phyloP scores from a whole-genome alignment of 1,284 basidiomycete species.

The Trichosporon coremiiforme region DNA sequence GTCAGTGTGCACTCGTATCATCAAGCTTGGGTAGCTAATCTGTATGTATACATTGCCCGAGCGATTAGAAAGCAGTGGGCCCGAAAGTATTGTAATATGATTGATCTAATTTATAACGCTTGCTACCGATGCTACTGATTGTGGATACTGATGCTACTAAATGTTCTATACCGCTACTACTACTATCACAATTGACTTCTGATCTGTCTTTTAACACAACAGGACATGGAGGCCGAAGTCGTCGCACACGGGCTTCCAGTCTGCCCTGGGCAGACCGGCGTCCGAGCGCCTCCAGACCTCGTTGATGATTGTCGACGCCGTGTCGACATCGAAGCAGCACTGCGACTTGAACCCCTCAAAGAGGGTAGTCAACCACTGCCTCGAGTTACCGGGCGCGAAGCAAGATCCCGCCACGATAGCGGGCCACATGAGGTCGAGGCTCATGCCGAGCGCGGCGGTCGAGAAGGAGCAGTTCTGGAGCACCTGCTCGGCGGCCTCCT shows the following conservation, averaged over 20 bases:
- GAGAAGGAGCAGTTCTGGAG: slow-evolving; percentile 51
- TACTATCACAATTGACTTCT: not conserved
- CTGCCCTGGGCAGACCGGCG: slow-evolving; percentile 37
- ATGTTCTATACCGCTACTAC: not conserved
- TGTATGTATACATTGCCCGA: slow-evolving; percentile 16
- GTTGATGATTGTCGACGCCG: slow-evolving; percentile 59
- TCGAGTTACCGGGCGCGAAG: slow-evolving; percentile 54
- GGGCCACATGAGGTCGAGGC: slow-evolving; percentile 58
- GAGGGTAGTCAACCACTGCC: slow-evolving; percentile 57
- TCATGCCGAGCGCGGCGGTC: slow-evolving; percentile 53
- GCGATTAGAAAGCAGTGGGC: too few relatives aligned
- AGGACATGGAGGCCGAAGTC: slow-evolving; percentile 49
- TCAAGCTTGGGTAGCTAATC: not conserved
- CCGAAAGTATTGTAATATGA: not conserved
- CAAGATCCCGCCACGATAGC: slow-evolving; percentile 59
- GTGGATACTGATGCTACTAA: not conserved
- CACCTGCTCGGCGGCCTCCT: slow-evolving; percentile 50
- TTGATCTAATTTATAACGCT: not conserved
- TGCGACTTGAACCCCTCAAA: slow-evolving; percentile 60
- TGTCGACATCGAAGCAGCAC: slow-evolving; percentile 62
- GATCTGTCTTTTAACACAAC: slow-evolving; percentile 29
- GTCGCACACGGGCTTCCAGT: slow-evolving; percentile 54
- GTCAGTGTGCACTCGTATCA: not conserved
- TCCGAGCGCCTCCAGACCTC: slow-evolving; percentile 57
- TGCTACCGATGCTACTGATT: not conserved